These are phyloP conservation scores for Epichloe sp. DNA, from an alignment of 2,329 filamentous ascomycete species.

Conservation along the genomic window DNA sequence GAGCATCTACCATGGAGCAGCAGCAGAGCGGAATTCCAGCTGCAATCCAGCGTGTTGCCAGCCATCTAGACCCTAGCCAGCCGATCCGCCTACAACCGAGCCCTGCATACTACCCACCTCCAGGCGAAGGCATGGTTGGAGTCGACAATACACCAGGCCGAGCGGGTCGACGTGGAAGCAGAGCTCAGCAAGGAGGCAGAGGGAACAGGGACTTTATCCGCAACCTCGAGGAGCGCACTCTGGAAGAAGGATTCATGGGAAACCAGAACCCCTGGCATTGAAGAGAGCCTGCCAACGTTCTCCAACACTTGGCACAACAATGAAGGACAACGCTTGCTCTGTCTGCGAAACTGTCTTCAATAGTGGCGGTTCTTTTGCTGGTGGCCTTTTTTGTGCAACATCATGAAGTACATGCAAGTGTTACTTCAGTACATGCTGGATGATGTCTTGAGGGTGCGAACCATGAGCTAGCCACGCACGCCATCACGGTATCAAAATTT, in stretches of 20 bases:
- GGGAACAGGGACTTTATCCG: conserved; percentile 81
- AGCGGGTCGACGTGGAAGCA: conserved; percentile 62
- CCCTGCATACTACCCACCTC: conserved; percentile 92
- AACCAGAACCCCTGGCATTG: conserved; percentile 57
- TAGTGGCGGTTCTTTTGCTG: neutral
- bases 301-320: neutral
- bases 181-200: conserved; percentile 47
- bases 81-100: conserved; percentile 91
- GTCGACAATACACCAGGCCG: conserved; percentile 45
- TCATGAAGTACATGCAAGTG: neutral
- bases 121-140: conserved; percentile 63
- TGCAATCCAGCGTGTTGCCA: conserved; percentile 86
- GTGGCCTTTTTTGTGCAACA: neutral
- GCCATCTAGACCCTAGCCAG: conserved; percentile 86
- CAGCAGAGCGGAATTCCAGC: conserved; percentile 86
- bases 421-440: neutral
- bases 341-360: neutral
- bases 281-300: conserved; percentile 1
- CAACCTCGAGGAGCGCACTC: conserved; percentile 82
- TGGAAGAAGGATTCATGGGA: conserved; percentile 83
- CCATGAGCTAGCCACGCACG: neutral
- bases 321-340: neutral
- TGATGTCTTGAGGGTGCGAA: neutral
- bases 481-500: neutral
- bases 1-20: conserved; percentile 93